Evolutionary conservation across 495 filamentous ascomycete species (phyloP), one percentile per base, ranked within the genome.

Genomic region (Talaromyces ruber): DNA sequence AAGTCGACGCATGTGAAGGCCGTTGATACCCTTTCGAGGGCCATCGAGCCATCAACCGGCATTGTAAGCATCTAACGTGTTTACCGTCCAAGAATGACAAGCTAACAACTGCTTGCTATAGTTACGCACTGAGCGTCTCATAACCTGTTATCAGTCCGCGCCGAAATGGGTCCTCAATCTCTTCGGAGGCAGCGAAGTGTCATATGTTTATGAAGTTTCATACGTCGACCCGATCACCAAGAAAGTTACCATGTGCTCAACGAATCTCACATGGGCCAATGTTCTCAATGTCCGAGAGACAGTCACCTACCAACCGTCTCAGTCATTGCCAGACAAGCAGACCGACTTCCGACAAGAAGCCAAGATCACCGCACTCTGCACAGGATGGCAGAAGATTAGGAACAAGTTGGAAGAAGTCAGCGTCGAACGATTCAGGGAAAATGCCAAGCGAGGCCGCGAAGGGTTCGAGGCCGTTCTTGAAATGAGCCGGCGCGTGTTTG

Each of bases 71-170:
- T 43, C 28, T 59, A 50, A 47, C 32, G 11, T 26, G 59, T 25
- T 21, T n/a, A 56, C 8, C 25, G 29, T 47, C 29, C 16, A 53
- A 39, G 39, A 50, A 4, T 54, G 18, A 18, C 39, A 22, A 26
- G 26, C 28, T 57, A 34, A 64, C 56, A 54, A 59, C 26, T 34
- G 12, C 47, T 64, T 64, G 66, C 54, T 61, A 6, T 63, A 90
- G 87, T 82, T 98, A 56, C 92, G 93, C 52, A 97, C 95, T 2
- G 94, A 98, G 71, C 92, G 94, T 65, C 86, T 98, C 32, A 98
- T 98, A 69, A 97, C 93, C 50, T 97, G 93, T 79, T 83, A 87
- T 62, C 94, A 98, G 74, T 86, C 86, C 11, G 90, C 88, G 24
- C 94, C 94, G 1, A 87, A 90, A 71, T 97, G 92, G 91, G 79